Percentiles rank a stretch among this genome's conserved stretches.
Evolutionary conservation across 306 rosid species (phyloP).

Genomic region (Pyrus betulifolia): DNA sequence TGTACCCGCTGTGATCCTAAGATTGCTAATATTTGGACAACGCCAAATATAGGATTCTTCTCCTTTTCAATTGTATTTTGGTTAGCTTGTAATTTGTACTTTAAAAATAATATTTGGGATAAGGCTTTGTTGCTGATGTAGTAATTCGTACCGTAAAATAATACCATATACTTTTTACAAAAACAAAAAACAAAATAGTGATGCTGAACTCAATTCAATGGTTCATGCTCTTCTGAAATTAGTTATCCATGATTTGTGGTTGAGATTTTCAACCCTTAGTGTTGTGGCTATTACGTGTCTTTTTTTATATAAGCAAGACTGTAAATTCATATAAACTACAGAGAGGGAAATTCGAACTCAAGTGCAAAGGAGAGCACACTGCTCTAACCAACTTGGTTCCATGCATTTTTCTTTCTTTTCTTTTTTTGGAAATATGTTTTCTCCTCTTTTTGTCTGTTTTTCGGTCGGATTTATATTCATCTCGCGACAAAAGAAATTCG

Average conservation of each 20-base stretch:
- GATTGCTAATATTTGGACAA: slow-evolving; percentile 1
- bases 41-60: neutral
- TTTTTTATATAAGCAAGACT: neutral
- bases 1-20: neutral
- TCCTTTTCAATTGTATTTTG: neutral
- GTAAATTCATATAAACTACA: too few species aligned
- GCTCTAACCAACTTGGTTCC: too few species aligned
- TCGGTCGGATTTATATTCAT: neutral
- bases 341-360: too few species aligned
- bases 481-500: neutral
- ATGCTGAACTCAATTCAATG: neutral
- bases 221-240: neutral
- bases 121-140: too few species aligned
- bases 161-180: neutral
- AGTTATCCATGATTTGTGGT: neutral
- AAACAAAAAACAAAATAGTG: neutral
- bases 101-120: too few species aligned
- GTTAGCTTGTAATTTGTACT: neutral
- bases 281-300: neutral
- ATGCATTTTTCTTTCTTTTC: neutral
- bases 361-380: too few species aligned
- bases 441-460: neutral
- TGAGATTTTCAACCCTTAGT: neutral
- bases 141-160: neutral
- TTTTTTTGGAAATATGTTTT: neutral